Conservation (phyloP, 768 basidiomycete genomes). For the Hygrophorus pudorinus region DNA sequence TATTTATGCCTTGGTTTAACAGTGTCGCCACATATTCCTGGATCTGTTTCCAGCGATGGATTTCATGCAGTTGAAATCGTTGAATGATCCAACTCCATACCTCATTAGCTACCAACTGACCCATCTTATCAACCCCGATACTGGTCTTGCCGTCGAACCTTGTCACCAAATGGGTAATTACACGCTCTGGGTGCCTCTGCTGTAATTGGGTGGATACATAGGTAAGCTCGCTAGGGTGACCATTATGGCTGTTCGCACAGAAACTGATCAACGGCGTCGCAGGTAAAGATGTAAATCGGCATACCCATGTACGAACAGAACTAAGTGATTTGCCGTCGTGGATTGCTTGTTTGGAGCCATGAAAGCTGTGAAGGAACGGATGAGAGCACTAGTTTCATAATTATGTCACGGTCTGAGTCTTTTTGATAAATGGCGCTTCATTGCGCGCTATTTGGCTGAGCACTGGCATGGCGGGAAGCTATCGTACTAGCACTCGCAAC, state of each 20-base stretch:
- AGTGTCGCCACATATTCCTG: background rate
- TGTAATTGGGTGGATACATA: background rate
- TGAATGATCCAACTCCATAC: background rate
- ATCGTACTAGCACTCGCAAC: too few species aligned
- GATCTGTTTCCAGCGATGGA: background rate
- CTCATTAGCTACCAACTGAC: background rate
- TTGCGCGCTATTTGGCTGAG: too few species aligned
- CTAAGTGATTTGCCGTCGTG: too few species aligned
- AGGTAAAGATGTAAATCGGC: too few species aligned
- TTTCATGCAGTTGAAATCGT: background rate
- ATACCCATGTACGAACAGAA: too few species aligned
- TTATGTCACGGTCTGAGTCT: too few species aligned
- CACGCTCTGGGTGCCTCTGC: background rate
- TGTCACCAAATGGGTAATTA: background rate
- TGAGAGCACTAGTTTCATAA: too few species aligned
- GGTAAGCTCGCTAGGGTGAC: slow-evolving; percentile 2
- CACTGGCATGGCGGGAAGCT: too few species aligned
- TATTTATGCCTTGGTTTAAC: background rate
- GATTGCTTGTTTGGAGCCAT: too few species aligned
- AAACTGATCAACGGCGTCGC: too few species aligned
- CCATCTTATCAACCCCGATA: background rate
- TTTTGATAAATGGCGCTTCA: too few species aligned
- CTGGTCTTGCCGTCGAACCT: background rate
- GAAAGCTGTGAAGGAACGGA: too few species aligned
- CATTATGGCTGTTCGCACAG: background rate